Evolutionary conservation across 2,329 filamentous ascomycete genomes (phyloP).

Genomic region (Colletotrichum noveboracense): DNA sequence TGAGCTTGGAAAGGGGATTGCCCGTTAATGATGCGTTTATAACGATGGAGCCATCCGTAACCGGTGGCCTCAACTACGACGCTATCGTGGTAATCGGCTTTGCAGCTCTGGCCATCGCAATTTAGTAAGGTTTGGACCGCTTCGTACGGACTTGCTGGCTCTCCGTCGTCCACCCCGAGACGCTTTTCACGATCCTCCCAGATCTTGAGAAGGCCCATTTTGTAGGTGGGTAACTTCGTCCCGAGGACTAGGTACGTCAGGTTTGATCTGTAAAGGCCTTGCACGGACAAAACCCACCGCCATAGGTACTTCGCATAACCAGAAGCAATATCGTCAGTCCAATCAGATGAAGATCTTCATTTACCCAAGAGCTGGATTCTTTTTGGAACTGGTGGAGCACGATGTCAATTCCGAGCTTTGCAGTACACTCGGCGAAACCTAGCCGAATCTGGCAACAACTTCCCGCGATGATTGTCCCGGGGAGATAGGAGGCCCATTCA

Average conservation of each 20-base stretch:
- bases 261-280: neutral
- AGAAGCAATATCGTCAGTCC: neutral
- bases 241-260: neutral
- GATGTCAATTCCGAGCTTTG: neutral
- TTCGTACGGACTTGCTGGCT: neutral
- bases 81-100: neutral
- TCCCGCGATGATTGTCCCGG: neutral
- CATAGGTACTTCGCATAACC: neutral
- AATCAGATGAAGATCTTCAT: neutral
- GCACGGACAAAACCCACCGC: neutral
- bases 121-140: neutral
- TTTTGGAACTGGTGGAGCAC: neutral
- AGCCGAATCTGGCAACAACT: neutral
- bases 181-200: neutral
- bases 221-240: neutral
- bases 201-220: neutral
- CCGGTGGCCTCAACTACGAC: neutral
- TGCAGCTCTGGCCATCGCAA: neutral
- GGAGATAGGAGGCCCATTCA: neutral
- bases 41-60: neutral
- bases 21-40: neutral
- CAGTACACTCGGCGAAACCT: neutral
- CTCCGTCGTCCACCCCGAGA: neutral
- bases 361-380: neutral
- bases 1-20: accelerated